Conservation (phyloP, 306 rosid genomes). For the Inga leiocalycina region DNA sequence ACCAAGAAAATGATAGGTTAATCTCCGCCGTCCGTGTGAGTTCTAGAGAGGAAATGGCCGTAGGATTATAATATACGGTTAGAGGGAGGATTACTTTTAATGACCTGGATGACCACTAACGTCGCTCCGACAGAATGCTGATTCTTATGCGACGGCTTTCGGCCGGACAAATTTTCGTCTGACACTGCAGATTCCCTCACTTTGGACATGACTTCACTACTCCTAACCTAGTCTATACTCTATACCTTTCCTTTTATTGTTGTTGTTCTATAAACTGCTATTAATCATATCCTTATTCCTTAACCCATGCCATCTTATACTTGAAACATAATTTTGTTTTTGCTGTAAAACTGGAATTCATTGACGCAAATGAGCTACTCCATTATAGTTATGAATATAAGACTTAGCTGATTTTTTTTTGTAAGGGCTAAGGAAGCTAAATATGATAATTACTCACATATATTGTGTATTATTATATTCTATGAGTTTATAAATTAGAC, state of each 20-base stretch:
- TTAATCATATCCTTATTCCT: too few relatives aligned
- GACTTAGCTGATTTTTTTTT: too few relatives aligned
- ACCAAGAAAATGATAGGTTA: not conserved
- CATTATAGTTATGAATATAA: too few relatives aligned
- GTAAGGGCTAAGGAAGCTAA: too few relatives aligned
- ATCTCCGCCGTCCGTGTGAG: not conserved
- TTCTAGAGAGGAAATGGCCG: not conserved
- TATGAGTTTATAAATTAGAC: too few relatives aligned
- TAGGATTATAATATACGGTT: not conserved
- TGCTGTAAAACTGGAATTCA: too few relatives aligned
- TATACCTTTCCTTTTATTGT: not conserved
- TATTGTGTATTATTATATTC: too few relatives aligned
- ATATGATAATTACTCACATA: too few relatives aligned
- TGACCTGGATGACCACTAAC: not conserved
- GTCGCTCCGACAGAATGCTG: not conserved
- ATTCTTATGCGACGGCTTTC: not conserved
- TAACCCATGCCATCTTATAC: not conserved
- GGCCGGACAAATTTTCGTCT: not conserved
- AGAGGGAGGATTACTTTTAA: not conserved
- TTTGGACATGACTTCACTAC: not conserved
- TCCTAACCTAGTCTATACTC: not conserved
- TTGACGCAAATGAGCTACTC: too few relatives aligned
- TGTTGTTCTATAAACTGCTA: not conserved
- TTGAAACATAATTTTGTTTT: not conserved
- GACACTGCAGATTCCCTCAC: not conserved